Evolutionary conservation across 2,329 filamentous ascomycete genomes (phyloP).

Genomic region (Epichloe uncinata): DNA sequence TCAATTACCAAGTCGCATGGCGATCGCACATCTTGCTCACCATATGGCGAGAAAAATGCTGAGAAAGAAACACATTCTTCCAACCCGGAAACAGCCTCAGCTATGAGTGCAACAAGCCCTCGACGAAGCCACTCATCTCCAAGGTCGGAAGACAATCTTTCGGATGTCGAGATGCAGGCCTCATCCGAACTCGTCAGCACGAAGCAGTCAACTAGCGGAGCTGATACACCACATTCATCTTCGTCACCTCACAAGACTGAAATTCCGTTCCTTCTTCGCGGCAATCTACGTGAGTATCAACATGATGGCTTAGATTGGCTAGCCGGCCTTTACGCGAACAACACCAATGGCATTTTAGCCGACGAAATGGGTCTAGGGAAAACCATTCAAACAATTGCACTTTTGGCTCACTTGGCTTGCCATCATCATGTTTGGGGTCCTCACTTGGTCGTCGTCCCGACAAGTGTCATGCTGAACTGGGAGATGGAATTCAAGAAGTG

Average conservation of each 20-base stretch:
- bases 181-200: conserved; percentile 22
- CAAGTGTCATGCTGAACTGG: conserved; percentile 98
- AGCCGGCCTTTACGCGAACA: conserved; percentile 78
- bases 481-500: conserved; percentile 99
- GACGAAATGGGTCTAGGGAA: conserved; percentile 99
- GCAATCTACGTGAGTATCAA: conserved; percentile 87
- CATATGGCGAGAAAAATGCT: not conserved
- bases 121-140: conserved; percentile 33
- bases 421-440: conserved; percentile 89
- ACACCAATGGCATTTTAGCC: conserved; percentile 89
- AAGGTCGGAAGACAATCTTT: conserved; percentile 37
- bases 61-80: conserved; percentile 14
- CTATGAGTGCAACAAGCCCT: conserved; percentile 30
- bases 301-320: conserved; percentile 97
- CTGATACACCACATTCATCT: conserved; percentile 18
- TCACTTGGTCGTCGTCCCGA: conserved; percentile 90
- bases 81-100: conserved; percentile 28
- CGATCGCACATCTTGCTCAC: not conserved
- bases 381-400: conserved; percentile 92
- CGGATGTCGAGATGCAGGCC: conserved; percentile 31
- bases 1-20: conserved; percentile 2
- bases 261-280: conserved; percentile 71
- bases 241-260: conserved; percentile 45
- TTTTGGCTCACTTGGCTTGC: conserved; percentile 85
- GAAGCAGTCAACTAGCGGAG: conserved; percentile 17